Percentiles rank a stretch among this genome's conserved stretches.
Conservation (phyloP, 805 yeast species). For the Candida khao-thaluensis region DNA sequence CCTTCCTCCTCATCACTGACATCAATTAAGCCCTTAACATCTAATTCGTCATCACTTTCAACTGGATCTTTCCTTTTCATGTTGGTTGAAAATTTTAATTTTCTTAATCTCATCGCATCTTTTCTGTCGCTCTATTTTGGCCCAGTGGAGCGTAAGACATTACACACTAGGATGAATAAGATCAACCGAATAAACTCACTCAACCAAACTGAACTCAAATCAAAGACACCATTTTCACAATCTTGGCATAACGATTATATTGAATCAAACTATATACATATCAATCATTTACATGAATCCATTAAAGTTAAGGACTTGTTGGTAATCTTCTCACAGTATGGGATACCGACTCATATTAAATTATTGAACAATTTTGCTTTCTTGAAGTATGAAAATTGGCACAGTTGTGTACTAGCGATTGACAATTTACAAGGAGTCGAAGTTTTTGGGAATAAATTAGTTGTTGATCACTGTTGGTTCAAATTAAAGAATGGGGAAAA, state of each 20-base stretch:
- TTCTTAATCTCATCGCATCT: slow-evolving; percentile 9
- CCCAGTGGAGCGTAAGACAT: background rate
- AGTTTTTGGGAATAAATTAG: slow-evolving; percentile 48
- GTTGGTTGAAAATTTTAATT: slow-evolving; percentile 1
- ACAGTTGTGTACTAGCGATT: slow-evolving; percentile 79
- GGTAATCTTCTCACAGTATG: slow-evolving; percentile 83
- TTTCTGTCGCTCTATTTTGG: slow-evolving; percentile 4
- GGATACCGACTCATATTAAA: slow-evolving; percentile 75
- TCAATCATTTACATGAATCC: slow-evolving; percentile 68
- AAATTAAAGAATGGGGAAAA: slow-evolving; percentile 52
- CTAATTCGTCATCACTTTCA: slow-evolving; percentile 28
- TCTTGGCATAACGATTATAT: slow-evolving; percentile 90
- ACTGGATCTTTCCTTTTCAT: slow-evolving; percentile 13
- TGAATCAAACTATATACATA: slow-evolving; percentile 72
- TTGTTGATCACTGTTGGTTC: slow-evolving; percentile 73
- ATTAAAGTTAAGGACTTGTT: slow-evolving; percentile 75
- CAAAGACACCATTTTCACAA: slow-evolving; percentile 54
- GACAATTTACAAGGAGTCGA: slow-evolving; percentile 79
- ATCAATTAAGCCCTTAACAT: slow-evolving; percentile 42
- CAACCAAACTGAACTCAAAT: slow-evolving; percentile 66
- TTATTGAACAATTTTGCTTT: slow-evolving; percentile 73
- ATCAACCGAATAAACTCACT: slow-evolving; percentile 50
- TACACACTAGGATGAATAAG: too few relatives aligned
- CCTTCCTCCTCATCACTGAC: slow-evolving; percentile 33
- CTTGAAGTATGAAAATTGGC: slow-evolving; percentile 77